Evolutionary conservation across 192 early-diverging fungal genomes (phyloP), one percentile per base, ranked within the genome.

Genomic region (Podila clonocystis): DNA sequence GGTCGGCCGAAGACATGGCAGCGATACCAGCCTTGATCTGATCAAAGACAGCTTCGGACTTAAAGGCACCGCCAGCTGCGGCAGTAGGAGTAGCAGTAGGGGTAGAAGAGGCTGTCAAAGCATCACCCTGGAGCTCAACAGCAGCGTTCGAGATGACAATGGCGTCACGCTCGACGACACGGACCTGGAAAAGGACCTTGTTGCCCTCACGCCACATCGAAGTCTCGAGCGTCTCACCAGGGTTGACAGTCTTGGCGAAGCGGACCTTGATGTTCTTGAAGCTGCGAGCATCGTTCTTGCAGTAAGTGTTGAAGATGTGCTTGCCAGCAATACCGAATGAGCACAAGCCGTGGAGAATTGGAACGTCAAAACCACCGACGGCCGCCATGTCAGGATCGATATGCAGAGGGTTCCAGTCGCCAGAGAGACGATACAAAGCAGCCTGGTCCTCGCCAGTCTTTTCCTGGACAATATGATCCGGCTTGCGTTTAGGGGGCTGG

Each of bases 381-480:
- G 90, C 88, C 38, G 94, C 91, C 96, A 99, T 97, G 29, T 90
- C 86, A 1, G 98, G 97, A 83, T 99, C 97, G 74, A 99, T 94
- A 80, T 99, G 98, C 70, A 99, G 87, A 72, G 98, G 98, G 85
- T 99, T 99, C 84, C 83, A 93, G 87, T 99, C 98, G 67, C 97
- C 98, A 13, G 90, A 91, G 63, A 99, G 87, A 58, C 96, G 96
- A 89, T 99, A 99, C 36, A 99, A 73, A 5, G 96, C 97, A 26
- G 98, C 98, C 85, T 96, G 95, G 52, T 96, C 92, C 75, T 95
- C 95, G 58, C 72, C 70, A 0, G 97, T 98, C 91, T 97, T 97
- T 74, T 97, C 95, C 62, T 86, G 67, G 45, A 93, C 82, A 62
- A 97, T 82, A 26, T 90, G 88, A 74, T 99, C 98, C 48, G 98